Conservation (phyloP, 139 green algal species). For the Picochlorum sp. region DNA sequence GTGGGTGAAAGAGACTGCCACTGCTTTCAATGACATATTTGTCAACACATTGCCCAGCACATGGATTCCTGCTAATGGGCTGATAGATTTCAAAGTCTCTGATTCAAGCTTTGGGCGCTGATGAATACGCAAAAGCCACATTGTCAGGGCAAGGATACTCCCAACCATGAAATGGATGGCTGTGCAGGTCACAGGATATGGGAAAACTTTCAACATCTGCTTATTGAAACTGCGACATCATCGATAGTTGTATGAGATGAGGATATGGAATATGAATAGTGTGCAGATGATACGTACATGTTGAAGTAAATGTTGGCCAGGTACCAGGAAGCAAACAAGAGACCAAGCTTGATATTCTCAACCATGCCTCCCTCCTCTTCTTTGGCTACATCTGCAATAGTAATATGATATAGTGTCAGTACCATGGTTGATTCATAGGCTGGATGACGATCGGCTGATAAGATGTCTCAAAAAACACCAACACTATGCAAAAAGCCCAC, state of each 20-base stretch:
- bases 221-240: constrained; percentile 75
- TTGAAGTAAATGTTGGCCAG: constrained; percentile 98
- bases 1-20: constrained; percentile 98
- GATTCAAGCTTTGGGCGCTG: constrained; percentile 20
- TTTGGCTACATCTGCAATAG: not conserved
- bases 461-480: too few species aligned
- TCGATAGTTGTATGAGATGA: constrained; percentile 13
- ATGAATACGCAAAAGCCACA: constrained; percentile 65
- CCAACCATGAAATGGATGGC: constrained; percentile 82
- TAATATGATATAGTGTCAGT: too few species aligned
- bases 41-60: constrained; percentile 95
- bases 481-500: too few species aligned
- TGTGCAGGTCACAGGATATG: constrained; percentile 80
- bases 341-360: not conserved
- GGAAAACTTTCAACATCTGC: constrained; percentile 79
- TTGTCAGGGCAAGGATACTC: constrained; percentile 40
- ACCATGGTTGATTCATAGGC: too few species aligned
- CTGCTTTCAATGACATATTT: constrained; percentile 89
- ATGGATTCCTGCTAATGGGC: constrained; percentile 89
- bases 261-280: too few species aligned
- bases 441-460: too few species aligned
- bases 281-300: constrained; percentile 56
- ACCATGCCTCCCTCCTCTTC: not conserved
- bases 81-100: constrained; percentile 48
- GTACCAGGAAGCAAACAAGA: constrained; percentile 91